Evolutionary conservation across 2,329 filamentous ascomycete genomes (phyloP).

Genomic region (Colletotrichum neosansevieriae): DNA sequence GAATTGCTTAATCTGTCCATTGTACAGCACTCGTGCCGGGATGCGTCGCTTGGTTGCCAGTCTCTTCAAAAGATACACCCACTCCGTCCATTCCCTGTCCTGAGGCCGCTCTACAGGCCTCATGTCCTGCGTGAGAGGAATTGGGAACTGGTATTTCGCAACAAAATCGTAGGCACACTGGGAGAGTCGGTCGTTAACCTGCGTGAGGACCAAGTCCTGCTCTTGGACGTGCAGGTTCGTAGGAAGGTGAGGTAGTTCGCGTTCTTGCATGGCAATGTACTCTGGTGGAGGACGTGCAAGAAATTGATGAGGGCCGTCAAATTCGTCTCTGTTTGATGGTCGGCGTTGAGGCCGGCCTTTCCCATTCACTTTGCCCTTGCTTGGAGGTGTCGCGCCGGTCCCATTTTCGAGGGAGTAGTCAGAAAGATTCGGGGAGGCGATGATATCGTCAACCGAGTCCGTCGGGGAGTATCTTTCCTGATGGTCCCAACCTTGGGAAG

Average conservation of each 20-base stretch:
- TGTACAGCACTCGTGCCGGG: conserved; percentile 85
- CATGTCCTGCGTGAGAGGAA: conserved; percentile 86
- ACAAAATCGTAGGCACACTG: conserved; percentile 92
- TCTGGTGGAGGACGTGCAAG: conserved; percentile 78
- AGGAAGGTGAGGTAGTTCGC: conserved; percentile 83
- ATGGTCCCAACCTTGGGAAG: conserved; percentile 60
- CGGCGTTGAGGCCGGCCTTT: conserved; percentile 72
- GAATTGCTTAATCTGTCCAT: conserved; percentile 92
- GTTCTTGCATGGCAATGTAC: conserved; percentile 80
- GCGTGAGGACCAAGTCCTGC: conserved; percentile 82
- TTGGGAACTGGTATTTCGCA: conserved; percentile 91
- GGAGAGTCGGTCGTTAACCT: conserved; percentile 86
- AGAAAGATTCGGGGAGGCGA: conserved; percentile 69
- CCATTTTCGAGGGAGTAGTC: conserved; percentile 70
- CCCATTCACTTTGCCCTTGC: conserved; percentile 59
- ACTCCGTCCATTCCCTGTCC: conserved; percentile 91
- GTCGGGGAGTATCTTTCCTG: conserved; percentile 67
- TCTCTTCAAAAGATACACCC: conserved; percentile 88
- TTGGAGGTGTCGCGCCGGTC: conserved; percentile 53
- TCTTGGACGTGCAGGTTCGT: conserved; percentile 86
- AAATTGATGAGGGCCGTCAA: conserved; percentile 88
- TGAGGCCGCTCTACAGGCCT: conserved; percentile 79
- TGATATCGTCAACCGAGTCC: conserved; percentile 70
- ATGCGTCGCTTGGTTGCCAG: conserved; percentile 89
- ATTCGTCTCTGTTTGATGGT: conserved; percentile 87